These are phyloP conservation scores for Calocybe gambosa DNA, from an alignment of 1,284 basidiomycete genomes.

Conservation along the genomic window DNA sequence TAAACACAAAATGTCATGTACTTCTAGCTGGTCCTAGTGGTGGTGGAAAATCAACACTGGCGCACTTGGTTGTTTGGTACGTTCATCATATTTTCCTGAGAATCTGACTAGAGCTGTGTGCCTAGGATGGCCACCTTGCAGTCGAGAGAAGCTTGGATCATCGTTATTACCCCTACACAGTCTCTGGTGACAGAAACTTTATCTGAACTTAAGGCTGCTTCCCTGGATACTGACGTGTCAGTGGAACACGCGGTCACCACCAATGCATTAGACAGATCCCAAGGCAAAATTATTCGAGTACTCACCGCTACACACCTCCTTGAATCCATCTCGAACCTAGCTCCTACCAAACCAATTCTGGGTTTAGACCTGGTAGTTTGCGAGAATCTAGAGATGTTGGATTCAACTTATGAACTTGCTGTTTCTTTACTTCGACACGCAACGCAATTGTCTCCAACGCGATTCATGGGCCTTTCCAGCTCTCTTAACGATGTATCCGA, in stretches of 20 bases:
- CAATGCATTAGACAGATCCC: conserved; percentile 27
- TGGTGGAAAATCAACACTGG: conserved; percentile 79
- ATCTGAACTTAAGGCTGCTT: conserved; percentile 41
- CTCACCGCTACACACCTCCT: conserved; percentile 48
- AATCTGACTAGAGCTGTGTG: neutral
- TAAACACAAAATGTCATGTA: conserved; percentile 66
- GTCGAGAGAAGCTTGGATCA: conserved; percentile 38
- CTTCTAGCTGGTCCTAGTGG: conserved; percentile 81
- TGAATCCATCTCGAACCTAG: conserved; percentile 29
- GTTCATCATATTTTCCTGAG: conserved; percentile 14
- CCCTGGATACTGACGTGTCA: conserved; percentile 33
- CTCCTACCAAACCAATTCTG: conserved; percentile 27
- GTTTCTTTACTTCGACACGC: conserved; percentile 65
- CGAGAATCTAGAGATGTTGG: conserved; percentile 85
- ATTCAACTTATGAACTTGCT: conserved; percentile 79
- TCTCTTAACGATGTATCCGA: conserved; percentile 81
- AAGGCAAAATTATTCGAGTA: conserved; percentile 45
- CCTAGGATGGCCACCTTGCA: conserved; percentile 45
- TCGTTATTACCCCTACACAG: conserved; percentile 51
- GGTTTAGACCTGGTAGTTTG: conserved; percentile 68
- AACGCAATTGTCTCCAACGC: conserved; percentile 54
- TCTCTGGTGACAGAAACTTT: conserved; percentile 43
- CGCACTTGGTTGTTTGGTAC: conserved; percentile 69
- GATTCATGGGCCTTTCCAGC: conserved; percentile 75
- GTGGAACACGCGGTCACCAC: conserved; percentile 37